phyloP scores from a whole-genome alignment of 805 yeast genomes.

The Myxozyma kluyveri region DNA sequence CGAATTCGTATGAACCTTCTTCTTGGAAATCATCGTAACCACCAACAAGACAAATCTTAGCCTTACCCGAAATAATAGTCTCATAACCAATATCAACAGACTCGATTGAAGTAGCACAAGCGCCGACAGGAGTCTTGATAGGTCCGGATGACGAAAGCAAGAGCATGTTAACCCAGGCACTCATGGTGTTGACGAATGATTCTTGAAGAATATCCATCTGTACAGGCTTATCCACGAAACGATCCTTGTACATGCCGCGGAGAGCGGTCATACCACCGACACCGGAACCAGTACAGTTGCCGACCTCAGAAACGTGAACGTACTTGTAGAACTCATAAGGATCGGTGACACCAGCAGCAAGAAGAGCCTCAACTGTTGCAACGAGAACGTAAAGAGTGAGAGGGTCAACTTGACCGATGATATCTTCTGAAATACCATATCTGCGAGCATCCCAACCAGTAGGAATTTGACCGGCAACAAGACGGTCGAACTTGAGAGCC shows the following conservation, averaged over 20 bases:
- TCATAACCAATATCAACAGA: constrained; percentile 95
- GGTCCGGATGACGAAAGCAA: constrained; percentile 97
- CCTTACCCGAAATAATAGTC: constrained; percentile 88
- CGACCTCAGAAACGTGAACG: constrained; percentile 97
- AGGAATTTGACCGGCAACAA: constrained; percentile 90
- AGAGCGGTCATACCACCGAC: constrained; percentile 99
- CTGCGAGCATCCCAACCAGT: constrained; percentile 96
- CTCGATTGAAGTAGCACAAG: constrained; percentile 98
- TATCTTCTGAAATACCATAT: constrained; percentile 94
- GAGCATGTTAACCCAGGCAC: constrained; percentile 99
- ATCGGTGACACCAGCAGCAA: constrained; percentile 93
- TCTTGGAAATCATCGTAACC: constrained; percentile 99
- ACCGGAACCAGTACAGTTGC: constrained; percentile 99
- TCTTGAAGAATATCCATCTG: constrained; percentile 97
- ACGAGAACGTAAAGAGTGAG: constrained; percentile 90
- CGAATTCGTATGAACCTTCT: constrained; percentile 97
- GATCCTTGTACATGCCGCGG: constrained; percentile 96
- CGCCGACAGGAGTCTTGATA: constrained; percentile 98
- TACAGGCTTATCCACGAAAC: constrained; percentile 88
- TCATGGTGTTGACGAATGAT: constrained; percentile 97
- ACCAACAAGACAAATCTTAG: constrained; percentile 95
- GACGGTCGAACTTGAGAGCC: constrained; percentile 58
- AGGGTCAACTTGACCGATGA: constrained; percentile 92
- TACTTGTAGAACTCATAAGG: constrained; percentile 98
- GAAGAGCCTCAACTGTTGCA: constrained; percentile 90